Evolutionary conservation across 345 rosid genomes (phyloP).

Genomic region (Salix purpurea): DNA sequence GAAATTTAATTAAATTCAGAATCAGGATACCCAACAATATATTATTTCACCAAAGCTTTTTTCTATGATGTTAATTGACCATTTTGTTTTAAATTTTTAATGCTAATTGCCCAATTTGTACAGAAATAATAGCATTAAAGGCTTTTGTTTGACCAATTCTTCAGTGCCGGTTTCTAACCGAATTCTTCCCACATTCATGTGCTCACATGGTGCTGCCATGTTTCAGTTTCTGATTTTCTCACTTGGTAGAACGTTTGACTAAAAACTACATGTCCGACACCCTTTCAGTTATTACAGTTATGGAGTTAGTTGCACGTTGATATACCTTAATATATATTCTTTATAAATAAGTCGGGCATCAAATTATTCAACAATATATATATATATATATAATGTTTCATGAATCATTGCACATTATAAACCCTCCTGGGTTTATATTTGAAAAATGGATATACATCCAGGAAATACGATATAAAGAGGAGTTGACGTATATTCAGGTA

Average conservation of each 20-base stretch:
- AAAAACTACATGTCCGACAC: conserved; percentile 14
- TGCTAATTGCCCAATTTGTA: too few relatives aligned
- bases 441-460: neutral
- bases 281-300: conserved; percentile 68
- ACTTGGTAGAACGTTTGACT: conserved; percentile 34
- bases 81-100: too few relatives aligned
- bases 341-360: neutral
- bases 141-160: conserved; percentile 23
- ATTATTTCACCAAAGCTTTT: too few relatives aligned
- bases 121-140: conserved; percentile 3
- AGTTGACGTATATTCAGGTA: too few relatives aligned
- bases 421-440: neutral
- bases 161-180: neutral
- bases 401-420: neutral
- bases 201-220: conserved; percentile 56
- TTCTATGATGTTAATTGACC: too few relatives aligned
- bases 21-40: too few relatives aligned
- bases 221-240: conserved; percentile 35
- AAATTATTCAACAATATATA: neutral
- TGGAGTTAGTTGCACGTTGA: conserved; percentile 42
- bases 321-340: neutral
- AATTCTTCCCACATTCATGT: conserved; percentile 35
- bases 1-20: too few relatives aligned
- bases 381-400: neutral
- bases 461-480: too few relatives aligned